Base-by-base conservation (phyloP, 371 early-diverging fungal genomes). In the Mucor sp. region DNA sequence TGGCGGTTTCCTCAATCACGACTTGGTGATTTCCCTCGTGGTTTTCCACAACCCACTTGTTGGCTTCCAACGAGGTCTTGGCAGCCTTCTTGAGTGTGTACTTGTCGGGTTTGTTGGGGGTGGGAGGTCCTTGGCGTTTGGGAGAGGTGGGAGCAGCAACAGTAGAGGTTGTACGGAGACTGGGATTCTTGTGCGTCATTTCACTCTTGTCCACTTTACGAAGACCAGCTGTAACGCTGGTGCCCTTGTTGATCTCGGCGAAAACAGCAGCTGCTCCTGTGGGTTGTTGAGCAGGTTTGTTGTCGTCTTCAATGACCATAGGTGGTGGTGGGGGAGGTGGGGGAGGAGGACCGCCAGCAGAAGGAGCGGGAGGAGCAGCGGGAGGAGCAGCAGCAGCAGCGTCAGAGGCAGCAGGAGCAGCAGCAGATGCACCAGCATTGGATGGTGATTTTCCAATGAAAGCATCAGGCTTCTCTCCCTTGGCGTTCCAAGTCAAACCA, bases 141-240 rank as follows among this genome's bases (percentile, higher is more conserved):
- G 84, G 79, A n/a, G 73, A 63, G 30, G 81, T 69, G 19, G 72
- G 70, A 14, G 63, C 37, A 1, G 62, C 35, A 2, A 91, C 93
- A 50, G 85, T 77, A 33, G 88, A 81, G 39, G 84, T 72, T 4
- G 87, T 88, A 25, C 97, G 89, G 19, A 97, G 78, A 19, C 83
- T 87, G 0, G 97, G 97, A 84, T 97, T 97, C 81, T 98, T 98
- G 85, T 97, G 97, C 14, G 97, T 97, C 97, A 97, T 97, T 75
- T 98, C 90, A 61, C 87, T 87, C 82, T 91, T 93, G 66, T 96
- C 96, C 0, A 98, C 99, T 81, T 97, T 97, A 61, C 92, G 91
- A 69, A 98, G 82, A 15, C 91, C 91, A 25, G 92, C 69, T 8
- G 97, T 97, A 59, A 97, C 83, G 30, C 69, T 77, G 41, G 82